Evolutionary conservation across 495 filamentous ascomycete genomes (phyloP).

Genomic region (Neohortaea acidophila): DNA sequence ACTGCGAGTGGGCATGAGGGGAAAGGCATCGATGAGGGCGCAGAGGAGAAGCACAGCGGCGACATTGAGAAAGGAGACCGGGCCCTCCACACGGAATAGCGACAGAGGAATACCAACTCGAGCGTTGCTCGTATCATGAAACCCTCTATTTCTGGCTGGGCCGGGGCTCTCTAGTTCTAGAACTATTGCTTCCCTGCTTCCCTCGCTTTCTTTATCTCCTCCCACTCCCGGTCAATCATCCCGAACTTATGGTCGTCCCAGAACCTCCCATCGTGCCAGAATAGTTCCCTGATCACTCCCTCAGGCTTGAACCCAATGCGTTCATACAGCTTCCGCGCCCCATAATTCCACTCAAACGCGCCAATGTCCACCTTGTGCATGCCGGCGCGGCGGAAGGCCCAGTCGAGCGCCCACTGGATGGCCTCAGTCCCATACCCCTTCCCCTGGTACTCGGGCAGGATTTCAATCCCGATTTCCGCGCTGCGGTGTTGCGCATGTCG

Average conservation of each 20-base stretch:
- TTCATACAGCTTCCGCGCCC: slow-evolving; percentile 32
- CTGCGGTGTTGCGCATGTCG: slow-evolving; percentile 29
- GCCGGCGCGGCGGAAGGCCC: slow-evolving; percentile 32
- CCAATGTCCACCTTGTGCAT: slow-evolving; percentile 33
- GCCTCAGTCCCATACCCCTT: slow-evolving; percentile 41
- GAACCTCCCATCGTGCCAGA: slow-evolving; percentile 32
- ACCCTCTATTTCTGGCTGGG: no score
- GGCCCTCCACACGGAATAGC: no score
- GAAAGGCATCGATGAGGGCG: no score
- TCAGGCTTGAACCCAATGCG: slow-evolving; percentile 36
- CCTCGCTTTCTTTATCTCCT: slow-evolving; percentile 1
- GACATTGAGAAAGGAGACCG: no score
- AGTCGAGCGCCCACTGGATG: slow-evolving; percentile 36
- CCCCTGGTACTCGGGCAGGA: slow-evolving; percentile 27
- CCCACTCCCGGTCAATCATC: slow-evolving; percentile 38
- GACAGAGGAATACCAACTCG: no score
- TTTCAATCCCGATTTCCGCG: slow-evolving; percentile 30
- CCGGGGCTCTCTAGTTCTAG: no score
- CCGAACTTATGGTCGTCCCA: slow-evolving; percentile 29
- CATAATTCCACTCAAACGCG: slow-evolving; percentile 31
- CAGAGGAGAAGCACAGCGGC: no score
- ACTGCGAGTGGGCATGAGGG: no score
- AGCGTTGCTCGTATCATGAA: no score
- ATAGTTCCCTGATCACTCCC: slow-evolving; percentile 31
- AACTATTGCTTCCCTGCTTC: no score